Conservation (phyloP, 2,329 filamentous ascomycete genomes). For the Rhynchosporium graminicola region DNA sequence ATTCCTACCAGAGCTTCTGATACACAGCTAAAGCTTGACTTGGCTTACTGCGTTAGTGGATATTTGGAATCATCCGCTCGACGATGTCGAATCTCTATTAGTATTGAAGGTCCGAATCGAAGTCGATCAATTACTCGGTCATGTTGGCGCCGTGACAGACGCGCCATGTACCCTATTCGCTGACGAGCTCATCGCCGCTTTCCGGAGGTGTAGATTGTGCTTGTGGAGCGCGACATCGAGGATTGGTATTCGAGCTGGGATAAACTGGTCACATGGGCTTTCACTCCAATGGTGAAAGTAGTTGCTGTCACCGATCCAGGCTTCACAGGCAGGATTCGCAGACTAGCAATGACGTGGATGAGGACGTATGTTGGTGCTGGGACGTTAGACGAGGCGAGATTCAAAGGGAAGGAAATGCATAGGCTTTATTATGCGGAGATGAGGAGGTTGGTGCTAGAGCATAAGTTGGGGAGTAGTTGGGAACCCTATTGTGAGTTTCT, state of each 20-base stretch:
- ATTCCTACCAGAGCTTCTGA: too few relatives aligned
- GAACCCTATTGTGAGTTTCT: constrained; percentile 48
- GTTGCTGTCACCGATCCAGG: not conserved
- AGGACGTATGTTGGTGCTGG: not conserved
- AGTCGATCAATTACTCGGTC: not conserved
- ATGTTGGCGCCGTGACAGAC: constrained; percentile 37
- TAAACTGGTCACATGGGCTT: not conserved
- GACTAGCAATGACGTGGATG: constrained; percentile 1
- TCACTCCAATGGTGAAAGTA: not conserved
- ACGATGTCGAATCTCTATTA: too few relatives aligned
- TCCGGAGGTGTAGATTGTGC: constrained; percentile 43
- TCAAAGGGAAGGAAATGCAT: not conserved
- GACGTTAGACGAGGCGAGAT: not conserved
- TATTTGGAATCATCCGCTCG: too few relatives aligned
- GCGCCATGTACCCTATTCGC: constrained; percentile 40
- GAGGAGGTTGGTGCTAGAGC: constrained; percentile 45
- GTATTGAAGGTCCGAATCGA: too few relatives aligned
- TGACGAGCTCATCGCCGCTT: constrained; percentile 41
- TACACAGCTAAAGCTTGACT: too few relatives aligned
- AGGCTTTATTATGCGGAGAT: constrained; percentile 7
- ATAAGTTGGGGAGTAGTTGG: constrained; percentile 47
- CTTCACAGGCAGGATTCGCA: not conserved
- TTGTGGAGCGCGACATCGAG: constrained; percentile 38
- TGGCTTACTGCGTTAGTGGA: too few relatives aligned
- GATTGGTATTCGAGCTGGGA: constrained; percentile 28